Conservation (phyloP, 1,284 basidiomycete genomes). For the Xerocomus minutiporus region DNA sequence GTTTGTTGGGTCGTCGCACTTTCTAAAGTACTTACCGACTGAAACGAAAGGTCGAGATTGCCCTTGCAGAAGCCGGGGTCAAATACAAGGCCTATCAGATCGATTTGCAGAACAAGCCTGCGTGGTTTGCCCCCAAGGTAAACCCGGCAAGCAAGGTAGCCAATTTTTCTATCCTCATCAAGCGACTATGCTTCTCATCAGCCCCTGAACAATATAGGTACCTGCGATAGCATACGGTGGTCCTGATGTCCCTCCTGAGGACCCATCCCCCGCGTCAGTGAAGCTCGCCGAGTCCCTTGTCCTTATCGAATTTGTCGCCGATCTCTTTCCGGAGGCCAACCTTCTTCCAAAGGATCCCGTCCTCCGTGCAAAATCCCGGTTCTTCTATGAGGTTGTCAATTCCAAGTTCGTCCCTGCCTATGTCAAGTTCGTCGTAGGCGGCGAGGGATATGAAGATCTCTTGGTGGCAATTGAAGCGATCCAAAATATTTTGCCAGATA, state of each 20-base stretch:
- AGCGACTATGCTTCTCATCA: neutral
- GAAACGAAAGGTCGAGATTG: slow-evolving; percentile 46
- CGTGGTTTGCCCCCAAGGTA: slow-evolving; percentile 57
- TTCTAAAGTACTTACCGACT: neutral
- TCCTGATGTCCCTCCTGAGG: slow-evolving; percentile 35
- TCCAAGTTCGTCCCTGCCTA: slow-evolving; percentile 41
- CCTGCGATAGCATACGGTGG: slow-evolving; percentile 47
- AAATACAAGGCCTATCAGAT: slow-evolving; percentile 49
- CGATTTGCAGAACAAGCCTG: slow-evolving; percentile 57
- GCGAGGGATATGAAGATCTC: slow-evolving; percentile 41
- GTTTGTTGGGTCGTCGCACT: slow-evolving; percentile 21
- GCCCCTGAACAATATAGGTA: slow-evolving; percentile 27
- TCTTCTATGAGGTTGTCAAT: slow-evolving; percentile 40
- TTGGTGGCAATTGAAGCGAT: slow-evolving; percentile 39
- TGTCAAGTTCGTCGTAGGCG: slow-evolving; percentile 35
- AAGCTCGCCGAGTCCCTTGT: slow-evolving; percentile 46
- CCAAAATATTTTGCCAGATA: slow-evolving; percentile 40
- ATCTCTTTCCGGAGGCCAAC: slow-evolving; percentile 38
- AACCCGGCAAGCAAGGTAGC: slow-evolving; percentile 60
- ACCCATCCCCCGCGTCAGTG: slow-evolving; percentile 40
- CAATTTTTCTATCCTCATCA: neutral
- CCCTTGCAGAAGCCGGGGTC: slow-evolving; percentile 51
- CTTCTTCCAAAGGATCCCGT: slow-evolving; percentile 43
- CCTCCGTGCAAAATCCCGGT: slow-evolving; percentile 38
- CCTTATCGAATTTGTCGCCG: slow-evolving; percentile 44